phyloP scores from a whole-genome alignment of 2,329 filamentous ascomycete genomes.

The Nemania abortiva region DNA sequence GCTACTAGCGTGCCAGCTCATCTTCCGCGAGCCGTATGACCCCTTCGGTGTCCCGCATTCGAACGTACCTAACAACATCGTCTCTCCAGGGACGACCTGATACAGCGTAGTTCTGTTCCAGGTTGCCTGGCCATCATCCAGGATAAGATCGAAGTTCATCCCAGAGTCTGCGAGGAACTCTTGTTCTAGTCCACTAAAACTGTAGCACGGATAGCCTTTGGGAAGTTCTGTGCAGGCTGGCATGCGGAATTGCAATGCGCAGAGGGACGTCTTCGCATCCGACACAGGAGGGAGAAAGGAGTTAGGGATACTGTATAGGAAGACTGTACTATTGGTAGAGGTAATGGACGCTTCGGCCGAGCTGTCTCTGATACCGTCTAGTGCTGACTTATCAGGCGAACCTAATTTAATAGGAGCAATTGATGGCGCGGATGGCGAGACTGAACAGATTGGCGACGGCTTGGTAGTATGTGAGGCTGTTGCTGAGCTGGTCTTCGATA shows the following conservation, averaged over 20 bases:
- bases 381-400: constrained; percentile 34
- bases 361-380: constrained; percentile 38
- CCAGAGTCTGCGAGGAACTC: constrained; percentile 48
- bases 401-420: constrained; percentile 45
- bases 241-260: constrained; percentile 52
- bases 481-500: constrained; percentile 14
- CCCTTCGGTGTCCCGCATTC: constrained; percentile 42
- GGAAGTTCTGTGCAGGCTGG: constrained; percentile 49
- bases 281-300: constrained; percentile 37
- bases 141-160: constrained; percentile 46
- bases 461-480: constrained; percentile 16
- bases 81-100: constrained; percentile 49
- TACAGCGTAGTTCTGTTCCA: constrained; percentile 49
- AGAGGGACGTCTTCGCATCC: constrained; percentile 35
- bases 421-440: constrained; percentile 47
- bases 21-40: constrained; percentile 37
- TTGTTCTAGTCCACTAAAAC: constrained; percentile 50
- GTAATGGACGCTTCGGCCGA: constrained; percentile 42
- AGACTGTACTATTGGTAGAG: constrained; percentile 42
- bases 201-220: constrained; percentile 51
- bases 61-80: constrained; percentile 47
- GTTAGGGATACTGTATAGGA: constrained; percentile 45
- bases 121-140: constrained; percentile 37
- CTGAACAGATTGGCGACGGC: constrained; percentile 39
- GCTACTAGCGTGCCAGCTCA: constrained; percentile 49